Percentiles rank a stretch among this genome's conserved stretches.
These are phyloP conservation scores for Celoporthe dispersa DNA, from an alignment of 2,329 filamentous ascomycete genomes.

Conservation along the genomic window DNA sequence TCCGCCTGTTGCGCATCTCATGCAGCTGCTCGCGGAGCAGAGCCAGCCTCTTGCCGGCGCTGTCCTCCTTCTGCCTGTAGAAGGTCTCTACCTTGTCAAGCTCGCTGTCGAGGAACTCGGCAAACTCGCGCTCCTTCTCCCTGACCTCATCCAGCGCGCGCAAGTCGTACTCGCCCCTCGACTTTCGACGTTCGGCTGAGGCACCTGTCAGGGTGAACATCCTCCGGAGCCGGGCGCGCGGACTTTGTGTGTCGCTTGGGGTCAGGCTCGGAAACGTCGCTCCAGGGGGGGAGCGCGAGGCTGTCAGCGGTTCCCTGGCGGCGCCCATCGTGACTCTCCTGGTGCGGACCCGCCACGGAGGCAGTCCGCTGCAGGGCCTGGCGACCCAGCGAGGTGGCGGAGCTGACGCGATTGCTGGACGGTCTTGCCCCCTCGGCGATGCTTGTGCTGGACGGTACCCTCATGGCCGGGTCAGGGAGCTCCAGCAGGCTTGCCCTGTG, in stretches of 20 bases:
- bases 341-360: slow-evolving; percentile 37
- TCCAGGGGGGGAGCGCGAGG: slow-evolving; percentile 13
- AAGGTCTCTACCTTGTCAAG: slow-evolving; percentile 91
- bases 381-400: slow-evolving; percentile 33
- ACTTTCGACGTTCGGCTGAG: slow-evolving; percentile 39
- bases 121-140: slow-evolving; percentile 81
- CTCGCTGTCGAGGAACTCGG: slow-evolving; percentile 80
- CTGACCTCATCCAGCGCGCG: slow-evolving; percentile 60
- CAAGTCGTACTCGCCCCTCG: slow-evolving; percentile 48
- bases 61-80: slow-evolving; percentile 85
- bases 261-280: slow-evolving; percentile 31
- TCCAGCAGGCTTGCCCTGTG: slow-evolving; percentile 48
- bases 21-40: slow-evolving; percentile 83
- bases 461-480: slow-evolving; percentile 59
- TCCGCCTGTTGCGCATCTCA: slow-evolving; percentile 85
- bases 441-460: slow-evolving; percentile 41
- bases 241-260: slow-evolving; percentile 34
- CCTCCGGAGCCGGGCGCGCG: slow-evolving; percentile 41
- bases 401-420: slow-evolving; percentile 15
- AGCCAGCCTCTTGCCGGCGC: slow-evolving; percentile 73
- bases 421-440: slow-evolving; percentile 23
- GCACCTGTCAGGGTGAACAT: slow-evolving; percentile 45
- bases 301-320: slow-evolving; percentile 5
- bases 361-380: slow-evolving; percentile 42
- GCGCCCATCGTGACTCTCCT: neutral